These are phyloP conservation scores for Macrophomina tecta DNA, from an alignment of 2,329 filamentous ascomycete species.

Conservation along the genomic window DNA sequence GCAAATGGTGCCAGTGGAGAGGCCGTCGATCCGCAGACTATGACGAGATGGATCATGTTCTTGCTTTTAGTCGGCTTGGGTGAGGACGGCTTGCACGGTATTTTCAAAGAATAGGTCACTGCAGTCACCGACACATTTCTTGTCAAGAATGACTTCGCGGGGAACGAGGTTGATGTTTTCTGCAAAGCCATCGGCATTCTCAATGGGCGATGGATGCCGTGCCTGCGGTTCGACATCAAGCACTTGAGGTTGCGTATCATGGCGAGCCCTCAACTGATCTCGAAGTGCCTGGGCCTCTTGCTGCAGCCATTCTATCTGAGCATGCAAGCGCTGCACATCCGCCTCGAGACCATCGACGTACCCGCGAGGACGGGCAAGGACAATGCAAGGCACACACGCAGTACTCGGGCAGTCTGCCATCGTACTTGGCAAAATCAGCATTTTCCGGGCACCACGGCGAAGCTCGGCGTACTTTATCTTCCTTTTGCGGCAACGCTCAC, in stretches of 20 bases:
- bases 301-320: conserved; percentile 8
- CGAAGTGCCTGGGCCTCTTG: background rate
- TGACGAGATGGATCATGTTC: conserved; percentile 11
- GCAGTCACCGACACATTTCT: conserved; percentile 12
- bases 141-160: background rate
- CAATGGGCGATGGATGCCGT: background rate
- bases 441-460: background rate
- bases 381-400: conserved; percentile 12
- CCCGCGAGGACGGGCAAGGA: conserved; percentile 15
- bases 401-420: conserved; percentile 12
- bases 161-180: conserved; percentile 12
- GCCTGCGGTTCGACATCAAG: background rate
- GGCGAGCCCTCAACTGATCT: background rate
- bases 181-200: background rate
- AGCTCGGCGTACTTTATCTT: conserved; percentile 2
- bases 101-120: conserved; percentile 24
- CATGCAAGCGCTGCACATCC: conserved; percentile 10
- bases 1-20: no score
- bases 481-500: conserved; percentile 7
- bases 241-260: background rate
- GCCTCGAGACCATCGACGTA: conserved; percentile 16
- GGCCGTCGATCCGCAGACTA: background rate
- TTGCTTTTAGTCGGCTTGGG: conserved; percentile 23
- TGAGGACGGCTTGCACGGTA: conserved; percentile 9
- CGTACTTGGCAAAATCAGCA: background rate